Percentiles rank a stretch among this genome's conserved stretches.
Conservation (phyloP, 257 asterid genomes). For the Striga asiatica region DNA sequence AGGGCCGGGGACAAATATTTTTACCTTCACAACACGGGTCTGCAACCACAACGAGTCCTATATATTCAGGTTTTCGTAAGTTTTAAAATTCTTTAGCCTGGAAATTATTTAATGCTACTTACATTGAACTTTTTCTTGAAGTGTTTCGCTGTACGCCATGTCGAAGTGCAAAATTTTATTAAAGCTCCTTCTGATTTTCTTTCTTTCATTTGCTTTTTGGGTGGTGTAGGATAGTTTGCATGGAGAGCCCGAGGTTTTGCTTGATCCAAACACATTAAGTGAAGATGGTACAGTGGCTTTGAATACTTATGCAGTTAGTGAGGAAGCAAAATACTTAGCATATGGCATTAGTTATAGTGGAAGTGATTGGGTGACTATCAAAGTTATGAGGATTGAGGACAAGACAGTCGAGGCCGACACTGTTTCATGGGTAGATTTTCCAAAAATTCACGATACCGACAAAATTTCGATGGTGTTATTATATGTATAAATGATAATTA, state of each 20-base stretch:
- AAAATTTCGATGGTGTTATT: background rate
- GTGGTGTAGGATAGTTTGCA: slow-evolving; percentile 60
- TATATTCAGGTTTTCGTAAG: slow-evolving; percentile 54
- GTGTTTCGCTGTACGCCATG: background rate
- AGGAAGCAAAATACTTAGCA: slow-evolving; percentile 76
- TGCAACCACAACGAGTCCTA: slow-evolving; percentile 84
- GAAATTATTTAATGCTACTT: no score
- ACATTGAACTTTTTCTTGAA: background rate
- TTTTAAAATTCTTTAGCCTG: no score
- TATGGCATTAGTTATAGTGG: slow-evolving; percentile 85
- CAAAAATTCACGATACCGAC: background rate
- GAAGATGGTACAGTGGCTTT: slow-evolving; percentile 84
- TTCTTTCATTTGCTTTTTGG: no score
- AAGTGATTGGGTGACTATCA: slow-evolving; percentile 90
- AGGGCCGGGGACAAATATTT: slow-evolving; percentile 75
- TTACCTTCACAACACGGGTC: slow-evolving; percentile 77
- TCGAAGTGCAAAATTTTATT: background rate
- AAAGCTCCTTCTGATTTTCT: no score
- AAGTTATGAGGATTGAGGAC: slow-evolving; percentile 58
- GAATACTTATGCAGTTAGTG: slow-evolving; percentile 45
- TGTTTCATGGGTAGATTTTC: slow-evolving; percentile 61
- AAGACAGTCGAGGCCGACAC: slow-evolving; percentile 48
- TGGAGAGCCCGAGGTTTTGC: slow-evolving; percentile 64
- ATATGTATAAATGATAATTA: background rate
- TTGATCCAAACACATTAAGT: slow-evolving; percentile 80